A percentile compares a stretch with the other conserved stretches of the same genome.
Conservation (phyloP, 352 stramenopile genomes). For the Phytophthora macrochlamydospora region DNA sequence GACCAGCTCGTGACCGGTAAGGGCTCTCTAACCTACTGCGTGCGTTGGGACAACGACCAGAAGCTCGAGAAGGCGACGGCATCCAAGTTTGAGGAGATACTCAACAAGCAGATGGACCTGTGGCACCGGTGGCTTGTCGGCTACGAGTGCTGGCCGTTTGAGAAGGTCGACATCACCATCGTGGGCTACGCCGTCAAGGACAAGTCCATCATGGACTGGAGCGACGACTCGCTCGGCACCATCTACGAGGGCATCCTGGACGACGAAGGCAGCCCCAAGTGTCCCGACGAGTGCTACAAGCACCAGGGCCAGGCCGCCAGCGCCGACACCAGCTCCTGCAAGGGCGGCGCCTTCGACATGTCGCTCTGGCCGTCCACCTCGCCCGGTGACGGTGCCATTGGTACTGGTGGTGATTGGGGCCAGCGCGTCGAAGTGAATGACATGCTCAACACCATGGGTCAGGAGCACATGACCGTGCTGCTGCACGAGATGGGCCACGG, state of each 20-base stretch:
- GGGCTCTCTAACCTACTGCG: neutral
- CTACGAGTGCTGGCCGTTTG: neutral
- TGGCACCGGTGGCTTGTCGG: neutral
- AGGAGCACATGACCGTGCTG: constrained; percentile 36
- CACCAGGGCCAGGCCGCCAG: constrained; percentile 22
- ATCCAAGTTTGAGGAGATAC: neutral
- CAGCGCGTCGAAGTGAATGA: constrained; percentile 46
- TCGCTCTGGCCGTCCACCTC: constrained; percentile 44
- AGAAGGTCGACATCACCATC: neutral
- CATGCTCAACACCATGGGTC: constrained; percentile 37
- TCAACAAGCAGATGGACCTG: neutral
- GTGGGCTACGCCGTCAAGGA: neutral
- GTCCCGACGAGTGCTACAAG: constrained; percentile 36
- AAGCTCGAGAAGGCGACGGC: neutral
- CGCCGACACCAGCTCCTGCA: constrained; percentile 29
- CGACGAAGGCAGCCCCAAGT: constrained; percentile 5
- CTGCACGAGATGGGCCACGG: constrained; percentile 53
- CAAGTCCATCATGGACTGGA: constrained; percentile 25
- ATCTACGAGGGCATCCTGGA: constrained; percentile 9
- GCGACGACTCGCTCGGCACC: constrained; percentile 24
- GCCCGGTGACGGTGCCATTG: constrained; percentile 22
- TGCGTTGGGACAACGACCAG: neutral
- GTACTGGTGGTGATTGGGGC: constrained; percentile 38
- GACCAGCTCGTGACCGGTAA: neutral
- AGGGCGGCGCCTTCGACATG: constrained; percentile 27